These are phyloP conservation scores for Sporothrix globosa DNA, from an alignment of 2,329 filamentous ascomycete genomes.

Conservation along the genomic window DNA sequence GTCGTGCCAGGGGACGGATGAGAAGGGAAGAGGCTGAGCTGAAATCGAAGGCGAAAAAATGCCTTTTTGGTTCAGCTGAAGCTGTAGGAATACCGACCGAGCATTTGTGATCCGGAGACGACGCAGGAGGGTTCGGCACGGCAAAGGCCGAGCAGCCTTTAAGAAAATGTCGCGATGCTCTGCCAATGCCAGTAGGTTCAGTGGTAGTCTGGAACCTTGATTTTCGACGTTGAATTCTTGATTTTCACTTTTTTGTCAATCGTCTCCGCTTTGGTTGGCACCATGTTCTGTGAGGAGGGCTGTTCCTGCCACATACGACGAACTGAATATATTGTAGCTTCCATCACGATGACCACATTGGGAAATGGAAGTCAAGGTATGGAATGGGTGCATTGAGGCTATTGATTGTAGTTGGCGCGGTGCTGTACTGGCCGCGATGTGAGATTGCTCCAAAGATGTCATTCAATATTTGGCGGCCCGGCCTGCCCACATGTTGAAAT, in stretches of 20 bases:
- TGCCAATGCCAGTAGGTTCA: neutral
- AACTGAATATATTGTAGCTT: neutral
- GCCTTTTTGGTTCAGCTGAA: neutral
- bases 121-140: no score
- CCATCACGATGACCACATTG: neutral
- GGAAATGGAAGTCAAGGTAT: conserved; percentile 1
- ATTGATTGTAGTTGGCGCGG: neutral
- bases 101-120: no score
- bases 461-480: no score
- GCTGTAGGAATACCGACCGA: neutral
- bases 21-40: conserved; percentile 17
- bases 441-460: no score
- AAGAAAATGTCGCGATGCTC: no score
- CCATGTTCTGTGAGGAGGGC: neutral
- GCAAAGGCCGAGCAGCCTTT: neutral
- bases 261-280: conserved; percentile 12
- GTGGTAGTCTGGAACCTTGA: neutral
- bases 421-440: neutral
- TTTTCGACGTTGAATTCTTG: neutral
- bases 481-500: neutral
- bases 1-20: neutral
- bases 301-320: neutral
- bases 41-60: neutral
- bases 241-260: neutral
- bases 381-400: neutral